Evolutionary conservation across 2,329 filamentous ascomycete genomes (phyloP).

Genomic region (Neospermospora avenae): DNA sequence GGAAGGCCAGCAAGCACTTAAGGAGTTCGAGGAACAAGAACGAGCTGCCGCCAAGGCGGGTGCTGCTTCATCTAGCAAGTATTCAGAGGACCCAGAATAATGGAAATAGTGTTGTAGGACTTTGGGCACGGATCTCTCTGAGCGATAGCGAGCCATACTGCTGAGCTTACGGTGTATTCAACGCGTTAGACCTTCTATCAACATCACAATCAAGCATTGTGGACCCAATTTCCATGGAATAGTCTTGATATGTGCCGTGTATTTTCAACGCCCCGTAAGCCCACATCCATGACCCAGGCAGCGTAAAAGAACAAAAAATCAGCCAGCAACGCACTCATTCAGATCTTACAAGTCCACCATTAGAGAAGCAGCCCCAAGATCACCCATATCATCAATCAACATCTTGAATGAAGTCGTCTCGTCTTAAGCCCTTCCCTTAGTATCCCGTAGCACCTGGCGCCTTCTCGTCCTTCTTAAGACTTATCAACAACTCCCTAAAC

Average conservation of each 20-base stretch:
- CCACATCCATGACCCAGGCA: constrained; percentile 27
- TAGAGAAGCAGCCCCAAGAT: constrained; percentile 6
- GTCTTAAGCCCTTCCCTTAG: constrained; percentile 36
- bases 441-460: constrained; percentile 64
- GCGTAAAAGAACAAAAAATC: constrained; percentile 25
- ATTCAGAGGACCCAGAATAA: constrained; percentile 37
- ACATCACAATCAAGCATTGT: not conserved
- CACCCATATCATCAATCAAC: constrained; percentile 11
- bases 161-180: not conserved
- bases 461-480: constrained; percentile 90
- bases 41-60: constrained; percentile 25
- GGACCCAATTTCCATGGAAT: not conserved
- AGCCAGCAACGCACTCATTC: constrained; percentile 26
- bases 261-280: constrained; percentile 35
- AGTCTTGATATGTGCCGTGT: constrained; percentile 29
- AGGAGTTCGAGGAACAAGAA: constrained; percentile 66
- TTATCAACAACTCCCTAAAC: constrained; percentile 86
- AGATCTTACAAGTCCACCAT: constrained; percentile 30
- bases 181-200: not conserved
- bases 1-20: constrained; percentile 73
- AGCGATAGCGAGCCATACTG: not conserved
- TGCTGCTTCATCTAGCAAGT: constrained; percentile 26
- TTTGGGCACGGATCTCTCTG: not conserved
- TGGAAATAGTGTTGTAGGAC: not conserved
- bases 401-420: not conserved